Base-by-base conservation (phyloP, 2,329 filamentous ascomycete genomes). In the Diplodia mutila region DNA sequence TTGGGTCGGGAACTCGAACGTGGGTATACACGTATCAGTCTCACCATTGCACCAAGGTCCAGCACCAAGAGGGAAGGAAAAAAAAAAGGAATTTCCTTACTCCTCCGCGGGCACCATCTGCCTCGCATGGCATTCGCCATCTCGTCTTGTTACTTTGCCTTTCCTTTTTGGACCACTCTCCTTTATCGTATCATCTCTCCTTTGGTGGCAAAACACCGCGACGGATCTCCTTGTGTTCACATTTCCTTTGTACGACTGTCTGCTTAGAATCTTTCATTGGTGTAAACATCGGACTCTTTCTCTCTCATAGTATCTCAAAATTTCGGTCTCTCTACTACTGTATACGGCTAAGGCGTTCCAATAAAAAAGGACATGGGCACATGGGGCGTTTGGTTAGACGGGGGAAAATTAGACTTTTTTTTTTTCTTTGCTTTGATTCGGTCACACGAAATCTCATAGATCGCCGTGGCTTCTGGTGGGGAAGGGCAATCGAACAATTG, bases 221-320 rank as follows among this genome's bases (percentile, higher is more conserved):
- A 63, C 59, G 42, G 29, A 63, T 51, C 29, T 63, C 59, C 59
- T 51, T 63, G 5, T 51, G 23, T 49, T 21, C 16, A 4, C 18
- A 12, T 64, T 16, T 52, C 61, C 49, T 65, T 54, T 65, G 61
- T 65, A 16, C 46, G 34, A 21, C 32, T 29, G 42, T 32, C 9
- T 54, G 9, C 46, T 27, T 37, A 63, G 27, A 63, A n/a, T 21
- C 11, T 18, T 34, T 18, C 6, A 21, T 48, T 25, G 42, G 42
- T 6, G 16, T 21, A 12, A 29, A 25, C 16, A 23, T 37, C n/a
- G 34, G 32, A 2, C 4, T 29, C 32, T 55, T 16, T 53, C 25
- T 16, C 29, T 51, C 32, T 39, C 9, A 34, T 9, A 34, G 18
- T 12, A 34, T 32, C 6, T 4, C 49, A 16, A 29, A 53, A 14